Evolutionary conservation across 208 protist species (phyloP).

Genomic region (Acanthamoeba royreba): DNA sequence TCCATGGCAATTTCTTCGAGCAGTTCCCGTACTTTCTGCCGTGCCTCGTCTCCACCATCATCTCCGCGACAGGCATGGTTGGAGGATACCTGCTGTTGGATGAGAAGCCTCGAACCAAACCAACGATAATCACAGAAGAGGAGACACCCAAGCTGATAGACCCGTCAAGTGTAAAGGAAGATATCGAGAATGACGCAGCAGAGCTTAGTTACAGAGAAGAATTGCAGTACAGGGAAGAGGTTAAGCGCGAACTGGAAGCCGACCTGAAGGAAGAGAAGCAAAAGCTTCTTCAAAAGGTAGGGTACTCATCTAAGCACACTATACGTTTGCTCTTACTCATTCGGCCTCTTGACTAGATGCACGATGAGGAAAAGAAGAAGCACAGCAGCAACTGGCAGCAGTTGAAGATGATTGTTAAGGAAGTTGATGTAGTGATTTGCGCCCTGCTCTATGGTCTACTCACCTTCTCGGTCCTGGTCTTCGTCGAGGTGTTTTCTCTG

Average conservation of each 20-base stretch:
- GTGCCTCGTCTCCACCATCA: background rate
- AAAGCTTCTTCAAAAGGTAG: background rate
- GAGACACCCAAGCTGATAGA: no score
- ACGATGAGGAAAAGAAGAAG: background rate
- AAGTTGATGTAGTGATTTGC: background rate
- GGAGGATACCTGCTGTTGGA: background rate
- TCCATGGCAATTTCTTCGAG: background rate
- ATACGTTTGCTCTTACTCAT: background rate
- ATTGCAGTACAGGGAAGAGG: background rate
- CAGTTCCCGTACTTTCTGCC: slow-evolving; percentile 40
- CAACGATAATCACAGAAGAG: no score
- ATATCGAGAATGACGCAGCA: background rate
- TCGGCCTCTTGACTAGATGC: no score
- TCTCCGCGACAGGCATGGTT: background rate
- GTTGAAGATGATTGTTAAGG: background rate
- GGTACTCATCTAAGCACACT: background rate
- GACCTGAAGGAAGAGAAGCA: background rate
- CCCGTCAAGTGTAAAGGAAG: no score
- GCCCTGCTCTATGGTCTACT: background rate
- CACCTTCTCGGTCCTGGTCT: slow-evolving; percentile 21
- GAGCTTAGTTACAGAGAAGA: no score
- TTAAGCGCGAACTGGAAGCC: background rate
- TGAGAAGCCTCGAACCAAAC: background rate
- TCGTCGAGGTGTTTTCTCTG: slow-evolving; percentile 8
- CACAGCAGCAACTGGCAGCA: background rate